Evolutionary conservation across 306 rosid genomes (phyloP).

Genomic region (Begonia loranthoides): DNA sequence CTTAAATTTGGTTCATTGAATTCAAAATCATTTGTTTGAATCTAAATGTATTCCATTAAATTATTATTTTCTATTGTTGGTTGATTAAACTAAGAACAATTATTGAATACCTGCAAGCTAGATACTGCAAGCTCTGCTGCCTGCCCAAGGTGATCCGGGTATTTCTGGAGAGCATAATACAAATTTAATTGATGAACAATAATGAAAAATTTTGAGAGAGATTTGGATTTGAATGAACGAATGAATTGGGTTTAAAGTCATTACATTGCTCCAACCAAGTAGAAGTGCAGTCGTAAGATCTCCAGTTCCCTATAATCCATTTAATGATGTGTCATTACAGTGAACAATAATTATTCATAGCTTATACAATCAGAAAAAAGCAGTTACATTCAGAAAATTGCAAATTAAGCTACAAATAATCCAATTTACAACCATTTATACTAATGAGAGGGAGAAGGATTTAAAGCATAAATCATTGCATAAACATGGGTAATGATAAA

Average conservation of each 20-base stretch:
- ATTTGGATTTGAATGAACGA: not conserved
- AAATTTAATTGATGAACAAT: constrained; percentile 4
- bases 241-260: constrained; percentile 14
- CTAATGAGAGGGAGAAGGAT: too few relatives aligned
- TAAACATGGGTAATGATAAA: too few relatives aligned
- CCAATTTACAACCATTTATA: too few relatives aligned
- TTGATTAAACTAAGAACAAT: too few relatives aligned
- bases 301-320: constrained; percentile 68
- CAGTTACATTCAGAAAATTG: too few relatives aligned
- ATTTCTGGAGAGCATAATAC: constrained; percentile 40
- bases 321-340: constrained; percentile 1
- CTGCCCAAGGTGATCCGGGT: constrained; percentile 44
- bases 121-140: constrained; percentile 89
- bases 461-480: too few relatives aligned
- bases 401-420: too few relatives aligned
- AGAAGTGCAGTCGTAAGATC: constrained; percentile 84
- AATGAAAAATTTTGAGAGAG: not conserved
- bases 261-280: constrained; percentile 95
- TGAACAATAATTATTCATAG: not conserved
- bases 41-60: too few relatives aligned
- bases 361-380: not conserved
- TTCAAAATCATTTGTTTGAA: too few relatives aligned
- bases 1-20: too few relatives aligned
- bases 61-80: too few relatives aligned
- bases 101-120: constrained; percentile 50